phyloP scores from a whole-genome alignment of 306 rosid genomes.

The Alnus glutinosa region DNA sequence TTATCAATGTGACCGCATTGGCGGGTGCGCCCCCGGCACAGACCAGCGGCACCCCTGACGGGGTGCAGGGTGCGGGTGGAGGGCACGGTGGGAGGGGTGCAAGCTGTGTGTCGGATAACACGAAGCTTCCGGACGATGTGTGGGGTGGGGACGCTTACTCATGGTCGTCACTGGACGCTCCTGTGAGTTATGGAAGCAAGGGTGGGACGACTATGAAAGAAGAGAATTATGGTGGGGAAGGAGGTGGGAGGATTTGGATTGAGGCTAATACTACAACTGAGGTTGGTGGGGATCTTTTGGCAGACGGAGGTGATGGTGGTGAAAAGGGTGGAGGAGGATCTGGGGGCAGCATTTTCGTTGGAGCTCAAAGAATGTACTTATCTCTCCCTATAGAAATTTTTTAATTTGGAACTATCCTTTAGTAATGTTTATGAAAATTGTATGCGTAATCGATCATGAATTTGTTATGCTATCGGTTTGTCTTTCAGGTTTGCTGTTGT shows the following conservation, averaged over 20 bases:
- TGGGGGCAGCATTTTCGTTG: constrained; percentile 86
- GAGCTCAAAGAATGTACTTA: constrained; percentile 72
- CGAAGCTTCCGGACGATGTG: constrained; percentile 87
- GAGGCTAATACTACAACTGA: constrained; percentile 41
- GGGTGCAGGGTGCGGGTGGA: constrained; percentile 86
- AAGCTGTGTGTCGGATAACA: constrained; percentile 74
- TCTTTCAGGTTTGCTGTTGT: constrained; percentile 10
- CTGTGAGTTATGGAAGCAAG: constrained; percentile 81
- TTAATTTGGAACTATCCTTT: background rate
- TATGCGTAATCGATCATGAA: background rate
- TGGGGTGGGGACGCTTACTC: constrained; percentile 98
- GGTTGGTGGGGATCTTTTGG: constrained; percentile 61
- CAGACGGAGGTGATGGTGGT: constrained; percentile 86
- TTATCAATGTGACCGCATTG: constrained; percentile 59
- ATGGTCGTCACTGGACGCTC: constrained; percentile 69
- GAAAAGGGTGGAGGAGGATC: constrained; percentile 97
- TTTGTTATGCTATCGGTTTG: background rate
- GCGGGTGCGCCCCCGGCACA: constrained; percentile 81
- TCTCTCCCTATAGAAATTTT: constrained; percentile 11
- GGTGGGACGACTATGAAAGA: constrained; percentile 89
- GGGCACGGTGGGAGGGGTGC: constrained; percentile 99
- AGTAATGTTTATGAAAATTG: constrained; percentile 13
- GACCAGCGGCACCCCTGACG: constrained; percentile 88
- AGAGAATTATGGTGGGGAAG: constrained; percentile 82
- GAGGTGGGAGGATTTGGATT: constrained; percentile 81